Evolutionary conservation across 441 rosid genomes (phyloP), one percentile per base, ranked within the genome.

Genomic region (Mallotus japonicus): DNA sequence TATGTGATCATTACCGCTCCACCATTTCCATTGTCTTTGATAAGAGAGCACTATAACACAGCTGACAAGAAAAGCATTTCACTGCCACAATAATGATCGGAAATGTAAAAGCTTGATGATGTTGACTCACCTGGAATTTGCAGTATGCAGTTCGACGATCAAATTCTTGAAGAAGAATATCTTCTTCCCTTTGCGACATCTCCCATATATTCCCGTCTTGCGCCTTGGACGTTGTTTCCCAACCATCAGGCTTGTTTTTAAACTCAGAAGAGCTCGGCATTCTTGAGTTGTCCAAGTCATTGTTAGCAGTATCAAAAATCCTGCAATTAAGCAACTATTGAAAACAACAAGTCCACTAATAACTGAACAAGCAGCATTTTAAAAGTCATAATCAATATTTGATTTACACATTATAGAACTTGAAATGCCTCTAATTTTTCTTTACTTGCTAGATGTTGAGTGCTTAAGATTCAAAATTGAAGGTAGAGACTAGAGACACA

Each of bases 101-200:
- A 9, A 47, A 53, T 8, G 17, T 17, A 42, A 24, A n/a, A 8
- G 32, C 42, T 24, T 46, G 61, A 53, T 10, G 15, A 12, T 1
- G 58, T 49, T 64, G 58, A 62, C 87, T 58, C 71, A 91, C 98
- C 96, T 92, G 96, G 77, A 95, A 95, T 83, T 92, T 95, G 84
- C 91, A 82, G 80, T 86, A 91, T 40, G 99, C 92, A 24, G 81
- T 87, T 49, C 96, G 89, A 19, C 93, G 91, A 72, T 92, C 98
- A 71, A 89, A 91, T 82, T 92, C 96, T 83, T 92, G 98, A 58
- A 92, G 89, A 32, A 92, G 90, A 81, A 92, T 91, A 75, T 95
- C 98, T 83, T 92, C 97, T 78, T 92, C 98, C 79, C 98, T 88
- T 80, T 92, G 97, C 71, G 96, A 85, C 98, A 92, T 91, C 60